Percentiles rank a stretch among this genome's conserved stretches.
These are phyloP conservation scores for Hepatocystis sp. DNA, from an alignment of 169 alveolate genomes.

Conservation along the genomic window DNA sequence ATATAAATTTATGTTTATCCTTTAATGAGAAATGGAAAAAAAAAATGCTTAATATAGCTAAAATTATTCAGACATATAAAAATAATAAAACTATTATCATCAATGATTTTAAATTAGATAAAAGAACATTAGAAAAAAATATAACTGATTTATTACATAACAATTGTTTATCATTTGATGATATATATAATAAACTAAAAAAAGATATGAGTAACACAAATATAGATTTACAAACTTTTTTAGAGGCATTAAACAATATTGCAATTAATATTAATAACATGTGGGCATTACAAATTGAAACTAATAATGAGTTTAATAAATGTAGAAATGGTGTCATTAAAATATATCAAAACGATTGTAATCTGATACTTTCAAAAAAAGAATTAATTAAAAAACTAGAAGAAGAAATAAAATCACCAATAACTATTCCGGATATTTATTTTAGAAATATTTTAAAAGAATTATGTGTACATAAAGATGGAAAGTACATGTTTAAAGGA, in stretches of 20 bases:
- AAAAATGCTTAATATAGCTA: conserved; percentile 66
- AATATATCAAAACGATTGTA: conserved; percentile 52
- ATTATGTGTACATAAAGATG: conserved; percentile 66
- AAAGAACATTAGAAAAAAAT: conserved; percentile 52
- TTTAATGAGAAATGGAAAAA: conserved; percentile 71
- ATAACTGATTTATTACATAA: conserved; percentile 55
- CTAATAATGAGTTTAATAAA: conserved; percentile 48
- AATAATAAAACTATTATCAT: conserved; percentile 64
- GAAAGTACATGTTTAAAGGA: conserved; percentile 66
- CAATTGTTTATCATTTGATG: conserved; percentile 49
- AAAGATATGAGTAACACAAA: conserved; percentile 31
- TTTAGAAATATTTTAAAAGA: conserved; percentile 77
- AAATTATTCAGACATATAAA: conserved; percentile 65
- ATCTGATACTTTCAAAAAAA: conserved; percentile 37
- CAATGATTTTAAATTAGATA: conserved; percentile 65
- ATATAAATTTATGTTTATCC: conserved; percentile 43
- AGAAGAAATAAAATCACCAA: conserved; percentile 32
- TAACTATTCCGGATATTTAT: conserved; percentile 76
- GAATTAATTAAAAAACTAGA: conserved; percentile 47
- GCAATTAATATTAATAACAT: conserved; percentile 67
- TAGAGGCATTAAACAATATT: conserved; percentile 45
- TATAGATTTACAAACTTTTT: conserved; percentile 33
- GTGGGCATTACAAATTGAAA: conserved; percentile 46
- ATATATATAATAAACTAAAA: conserved; percentile 48
- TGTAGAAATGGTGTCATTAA: conserved; percentile 72